Percentiles rank a stretch among this genome's conserved stretches.
Evolutionary conservation across 2,329 filamentous ascomycete genomes (phyloP).

Genomic region (Aspergillus aculeatus): DNA sequence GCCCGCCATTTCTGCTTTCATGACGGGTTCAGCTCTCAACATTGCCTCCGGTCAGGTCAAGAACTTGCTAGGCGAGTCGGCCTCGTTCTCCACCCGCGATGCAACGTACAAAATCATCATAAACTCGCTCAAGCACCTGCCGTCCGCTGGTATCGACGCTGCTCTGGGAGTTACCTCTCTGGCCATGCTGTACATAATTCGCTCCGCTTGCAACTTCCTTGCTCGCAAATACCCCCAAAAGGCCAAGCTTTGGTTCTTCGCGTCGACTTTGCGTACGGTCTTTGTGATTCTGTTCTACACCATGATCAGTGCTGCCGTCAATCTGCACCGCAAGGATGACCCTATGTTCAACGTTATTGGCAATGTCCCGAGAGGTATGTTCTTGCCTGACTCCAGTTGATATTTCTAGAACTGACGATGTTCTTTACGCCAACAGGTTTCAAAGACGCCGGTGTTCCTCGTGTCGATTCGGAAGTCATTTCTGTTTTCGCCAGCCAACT

Average conservation of each 20-base stretch:
- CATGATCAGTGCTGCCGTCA: conserved; percentile 81
- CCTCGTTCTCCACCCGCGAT: conserved; percentile 66
- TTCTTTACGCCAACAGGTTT: conserved; percentile 58
- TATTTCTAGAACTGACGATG: background rate
- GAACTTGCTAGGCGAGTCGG: conserved; percentile 72
- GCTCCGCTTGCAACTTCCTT: conserved; percentile 61
- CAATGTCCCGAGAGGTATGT: conserved; percentile 69
- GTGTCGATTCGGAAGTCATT: conserved; percentile 65
- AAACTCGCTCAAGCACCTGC: conserved; percentile 73
- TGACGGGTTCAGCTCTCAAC: conserved; percentile 91
- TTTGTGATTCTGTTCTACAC: conserved; percentile 93
- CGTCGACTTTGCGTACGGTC: conserved; percentile 83
- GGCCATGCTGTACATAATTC: conserved; percentile 72
- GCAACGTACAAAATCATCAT: conserved; percentile 81
- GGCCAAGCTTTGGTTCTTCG: conserved; percentile 80
- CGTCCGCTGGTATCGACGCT: conserved; percentile 69
- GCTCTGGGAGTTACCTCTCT: conserved; percentile 85
- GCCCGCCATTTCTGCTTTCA: conserved; percentile 87
- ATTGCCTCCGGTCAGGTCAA: conserved; percentile 84
- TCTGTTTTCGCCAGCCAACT: conserved; percentile 68
- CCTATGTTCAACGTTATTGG: conserved; percentile 74
- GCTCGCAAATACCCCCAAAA: conserved; percentile 68
- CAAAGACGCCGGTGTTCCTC: conserved; percentile 71
- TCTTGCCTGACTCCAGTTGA: background rate
- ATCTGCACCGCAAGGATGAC: conserved; percentile 63